phyloP scores from a whole-genome alignment of 768 basidiomycete species.

The Mycena leptocephala region DNA sequence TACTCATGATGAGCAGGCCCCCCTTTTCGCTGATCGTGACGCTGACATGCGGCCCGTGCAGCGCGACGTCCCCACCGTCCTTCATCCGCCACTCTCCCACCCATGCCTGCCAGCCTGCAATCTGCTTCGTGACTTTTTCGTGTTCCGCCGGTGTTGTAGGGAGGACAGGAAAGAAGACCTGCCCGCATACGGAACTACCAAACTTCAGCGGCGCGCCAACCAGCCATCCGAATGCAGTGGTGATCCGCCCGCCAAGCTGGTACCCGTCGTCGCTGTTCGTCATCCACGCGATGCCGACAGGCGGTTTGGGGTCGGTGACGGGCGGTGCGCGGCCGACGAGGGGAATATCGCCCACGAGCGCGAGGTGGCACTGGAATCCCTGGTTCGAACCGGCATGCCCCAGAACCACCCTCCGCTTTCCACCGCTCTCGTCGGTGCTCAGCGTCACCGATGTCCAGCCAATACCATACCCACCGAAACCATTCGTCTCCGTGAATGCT shows the following conservation, averaged over 20 bases:
- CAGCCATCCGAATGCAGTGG: too few relatives aligned
- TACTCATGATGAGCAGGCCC: too few relatives aligned
- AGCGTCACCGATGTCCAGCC: constrained; percentile 14
- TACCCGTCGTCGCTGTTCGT: too few relatives aligned
- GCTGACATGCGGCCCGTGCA: background rate
- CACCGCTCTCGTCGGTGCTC: background rate
- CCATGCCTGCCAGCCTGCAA: constrained; percentile 21
- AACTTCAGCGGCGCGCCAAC: too few relatives aligned
- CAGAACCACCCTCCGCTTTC: background rate
- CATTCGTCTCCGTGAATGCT: too few relatives aligned
- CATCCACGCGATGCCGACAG: constrained; percentile 19
- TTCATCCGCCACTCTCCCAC: constrained; percentile 16
- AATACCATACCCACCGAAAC: constrained; percentile 22
- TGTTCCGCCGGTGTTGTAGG: too few relatives aligned
- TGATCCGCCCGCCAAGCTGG: too few relatives aligned
- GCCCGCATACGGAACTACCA: too few relatives aligned
- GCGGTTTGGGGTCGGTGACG: background rate
- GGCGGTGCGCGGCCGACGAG: background rate
- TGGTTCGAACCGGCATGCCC: constrained; percentile 11
- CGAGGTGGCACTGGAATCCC: constrained; percentile 5
- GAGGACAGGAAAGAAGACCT: too few relatives aligned
- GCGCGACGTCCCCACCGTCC: background rate
- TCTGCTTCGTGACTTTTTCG: constrained; percentile 10
- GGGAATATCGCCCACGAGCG: constrained; percentile 24
- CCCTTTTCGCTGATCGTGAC: too few relatives aligned